Conservation (phyloP, 176 grass and related monocot genomes). For the Bolboschoenus planiculmis region DNA sequence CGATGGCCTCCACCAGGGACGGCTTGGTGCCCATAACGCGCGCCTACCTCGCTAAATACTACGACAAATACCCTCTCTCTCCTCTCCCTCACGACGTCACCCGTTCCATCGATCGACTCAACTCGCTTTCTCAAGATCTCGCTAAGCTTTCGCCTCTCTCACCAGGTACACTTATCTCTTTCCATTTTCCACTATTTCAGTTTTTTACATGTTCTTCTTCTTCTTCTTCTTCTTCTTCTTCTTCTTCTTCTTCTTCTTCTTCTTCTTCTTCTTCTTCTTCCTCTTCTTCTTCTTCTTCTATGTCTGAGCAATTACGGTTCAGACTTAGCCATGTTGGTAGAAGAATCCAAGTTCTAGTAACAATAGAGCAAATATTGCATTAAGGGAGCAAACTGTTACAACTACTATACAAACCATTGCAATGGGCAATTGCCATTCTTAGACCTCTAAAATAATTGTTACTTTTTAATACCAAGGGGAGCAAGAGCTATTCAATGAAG, state of each 20-base stretch:
- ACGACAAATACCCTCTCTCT: conserved; percentile 64
- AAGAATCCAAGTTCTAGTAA: not conserved
- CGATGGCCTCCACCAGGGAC: conserved; percentile 53
- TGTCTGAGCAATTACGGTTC: not conserved
- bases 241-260: too few relatives aligned
- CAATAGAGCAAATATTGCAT: not conserved
- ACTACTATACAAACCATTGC: not conserved
- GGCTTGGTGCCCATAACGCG: conserved; percentile 89
- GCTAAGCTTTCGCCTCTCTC: conserved; percentile 26
- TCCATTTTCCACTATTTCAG: not conserved
- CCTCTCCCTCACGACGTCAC: conserved; percentile 39
- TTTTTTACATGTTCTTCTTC: not conserved
- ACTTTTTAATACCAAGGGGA: conserved; percentile 55
- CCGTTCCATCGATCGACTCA: conserved; percentile 41
- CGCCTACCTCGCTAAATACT: conserved; percentile 74
- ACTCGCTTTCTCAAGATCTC: conserved; percentile 42
- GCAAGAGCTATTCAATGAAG: conserved; percentile 58
- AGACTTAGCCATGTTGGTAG: too few relatives aligned
- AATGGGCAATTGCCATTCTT: not conserved
- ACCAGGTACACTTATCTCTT: conserved; percentile 33
- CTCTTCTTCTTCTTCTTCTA: too few relatives aligned
- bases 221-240: not conserved
- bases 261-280: too few relatives aligned
- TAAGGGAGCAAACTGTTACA: not conserved
- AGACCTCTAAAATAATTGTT: conserved; percentile 14